Evolutionary conservation across 345 rosid species (phyloP).

Genomic region (Isatis tinctoria): DNA sequence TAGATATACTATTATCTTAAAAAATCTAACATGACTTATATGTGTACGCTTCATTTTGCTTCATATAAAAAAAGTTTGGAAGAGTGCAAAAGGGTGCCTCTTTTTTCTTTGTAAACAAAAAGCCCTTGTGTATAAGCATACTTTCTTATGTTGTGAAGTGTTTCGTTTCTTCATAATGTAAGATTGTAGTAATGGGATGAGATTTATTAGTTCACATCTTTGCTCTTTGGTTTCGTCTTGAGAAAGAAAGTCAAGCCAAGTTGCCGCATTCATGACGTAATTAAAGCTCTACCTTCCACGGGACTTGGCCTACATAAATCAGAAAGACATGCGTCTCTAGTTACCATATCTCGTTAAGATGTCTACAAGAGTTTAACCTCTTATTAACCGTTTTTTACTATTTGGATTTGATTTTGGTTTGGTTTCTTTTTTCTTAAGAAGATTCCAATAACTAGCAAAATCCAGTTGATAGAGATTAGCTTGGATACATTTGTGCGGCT

Average conservation of each 20-base stretch:
- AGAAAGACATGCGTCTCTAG: neutral
- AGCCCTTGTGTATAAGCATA: neutral
- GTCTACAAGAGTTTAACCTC: neutral
- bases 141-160: neutral
- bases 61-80: neutral
- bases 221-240: conserved; percentile 15
- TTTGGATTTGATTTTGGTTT: neutral
- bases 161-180: neutral
- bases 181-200: neutral
- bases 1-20: no score
- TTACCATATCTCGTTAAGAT: neutral
- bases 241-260: conserved; percentile 20
- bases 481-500: neutral
- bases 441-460: neutral
- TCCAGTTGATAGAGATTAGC: neutral
- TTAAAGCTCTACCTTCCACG: conserved; percentile 21
- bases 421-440: neutral
- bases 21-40: neutral
- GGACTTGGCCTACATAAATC: conserved; percentile 3
- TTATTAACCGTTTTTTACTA: neutral
- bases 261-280: conserved; percentile 21
- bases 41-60: neutral
- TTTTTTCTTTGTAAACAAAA: conserved; percentile 3
- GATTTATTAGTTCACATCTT: conserved; percentile 3
- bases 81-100: neutral